These are phyloP conservation scores for Quercus suber DNA, from an alignment of 306 rosid genomes.

Conservation along the genomic window DNA sequence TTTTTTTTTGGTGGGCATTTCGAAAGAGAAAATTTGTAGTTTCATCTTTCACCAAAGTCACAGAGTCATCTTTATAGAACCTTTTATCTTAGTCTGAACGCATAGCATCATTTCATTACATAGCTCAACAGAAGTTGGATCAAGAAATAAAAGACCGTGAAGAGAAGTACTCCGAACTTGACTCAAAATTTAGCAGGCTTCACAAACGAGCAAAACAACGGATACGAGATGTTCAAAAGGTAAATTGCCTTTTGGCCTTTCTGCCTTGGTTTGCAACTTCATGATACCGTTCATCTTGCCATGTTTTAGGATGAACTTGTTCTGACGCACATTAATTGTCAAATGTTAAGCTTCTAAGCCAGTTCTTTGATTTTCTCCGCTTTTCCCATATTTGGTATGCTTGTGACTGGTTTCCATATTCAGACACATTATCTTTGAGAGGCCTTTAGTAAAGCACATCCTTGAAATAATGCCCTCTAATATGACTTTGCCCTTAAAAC, in stretches of 20 bases:
- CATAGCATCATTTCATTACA: slow-evolving; percentile 29
- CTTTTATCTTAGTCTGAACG: slow-evolving; percentile 28
- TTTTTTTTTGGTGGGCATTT: not conserved
- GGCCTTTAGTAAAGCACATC: slow-evolving; percentile 19
- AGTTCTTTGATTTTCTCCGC: not conserved
- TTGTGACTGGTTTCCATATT: not conserved
- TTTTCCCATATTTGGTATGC: not conserved
- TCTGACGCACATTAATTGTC: slow-evolving; percentile 5
- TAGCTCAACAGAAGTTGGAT: slow-evolving; percentile 74
- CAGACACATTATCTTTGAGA: slow-evolving; percentile 6
- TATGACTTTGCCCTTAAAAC: no score
- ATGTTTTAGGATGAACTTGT: slow-evolving; percentile 12
- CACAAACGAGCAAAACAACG: slow-evolving; percentile 99
- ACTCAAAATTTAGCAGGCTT: slow-evolving; percentile 82
- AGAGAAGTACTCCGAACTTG: slow-evolving; percentile 91
- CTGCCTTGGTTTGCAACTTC: not conserved
- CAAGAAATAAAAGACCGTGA: slow-evolving; percentile 87
- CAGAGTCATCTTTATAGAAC: not conserved
- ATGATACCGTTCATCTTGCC: slow-evolving; percentile 13
- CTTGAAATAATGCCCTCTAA: no score
- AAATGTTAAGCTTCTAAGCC: not conserved
- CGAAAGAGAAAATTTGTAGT: slow-evolving; percentile 2
- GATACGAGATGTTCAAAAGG: slow-evolving; percentile 96
- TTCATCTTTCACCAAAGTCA: not conserved
- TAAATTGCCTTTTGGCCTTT: slow-evolving; percentile 26